Percentiles rank a stretch among this genome's conserved stretches.
phyloP scores from a whole-genome alignment of 768 basidiomycete species.

The Exsudoporus frostii region DNA sequence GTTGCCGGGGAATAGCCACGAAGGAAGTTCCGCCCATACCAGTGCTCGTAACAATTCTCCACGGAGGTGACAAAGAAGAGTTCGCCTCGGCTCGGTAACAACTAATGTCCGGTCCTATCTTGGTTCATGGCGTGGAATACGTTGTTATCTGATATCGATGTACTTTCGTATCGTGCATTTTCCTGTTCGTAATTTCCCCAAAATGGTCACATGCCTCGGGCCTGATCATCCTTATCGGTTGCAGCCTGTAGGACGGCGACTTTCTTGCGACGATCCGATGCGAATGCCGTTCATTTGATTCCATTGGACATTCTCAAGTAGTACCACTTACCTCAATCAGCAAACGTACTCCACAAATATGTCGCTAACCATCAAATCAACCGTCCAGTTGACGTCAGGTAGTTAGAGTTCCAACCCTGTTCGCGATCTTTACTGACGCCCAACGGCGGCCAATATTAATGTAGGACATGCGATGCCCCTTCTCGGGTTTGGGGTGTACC shows the following conservation, averaged over 20 bases:
- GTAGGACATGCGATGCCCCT: constrained; percentile 58
- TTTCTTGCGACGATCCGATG: constrained; percentile 6
- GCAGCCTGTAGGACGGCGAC: background rate
- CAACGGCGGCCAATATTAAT: background rate
- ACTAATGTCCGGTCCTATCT: background rate
- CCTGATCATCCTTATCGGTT: background rate
- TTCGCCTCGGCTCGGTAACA: background rate
- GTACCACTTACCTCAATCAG: constrained; percentile 18
- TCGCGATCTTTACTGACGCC: background rate
- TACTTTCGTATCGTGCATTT: background rate
- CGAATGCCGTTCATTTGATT: constrained; percentile 2
- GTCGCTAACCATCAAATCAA: constrained; percentile 31
- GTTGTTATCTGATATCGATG: background rate
- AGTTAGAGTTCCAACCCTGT: constrained; percentile 10
- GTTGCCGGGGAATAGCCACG: constrained; percentile 8
- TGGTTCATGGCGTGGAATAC: background rate
- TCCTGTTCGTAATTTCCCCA: background rate
- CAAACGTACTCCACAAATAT: constrained; percentile 8
- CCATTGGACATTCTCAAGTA: background rate
- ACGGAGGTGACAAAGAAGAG: background rate
- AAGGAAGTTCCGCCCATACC: constrained; percentile 7
- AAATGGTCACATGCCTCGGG: background rate
- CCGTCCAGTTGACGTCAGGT: constrained; percentile 37
- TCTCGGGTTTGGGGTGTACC: constrained; percentile 70
- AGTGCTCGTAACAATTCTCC: constrained; percentile 12